phyloP scores from a whole-genome alignment of 495 filamentous ascomycete species.

The Penicillium salamii region DNA sequence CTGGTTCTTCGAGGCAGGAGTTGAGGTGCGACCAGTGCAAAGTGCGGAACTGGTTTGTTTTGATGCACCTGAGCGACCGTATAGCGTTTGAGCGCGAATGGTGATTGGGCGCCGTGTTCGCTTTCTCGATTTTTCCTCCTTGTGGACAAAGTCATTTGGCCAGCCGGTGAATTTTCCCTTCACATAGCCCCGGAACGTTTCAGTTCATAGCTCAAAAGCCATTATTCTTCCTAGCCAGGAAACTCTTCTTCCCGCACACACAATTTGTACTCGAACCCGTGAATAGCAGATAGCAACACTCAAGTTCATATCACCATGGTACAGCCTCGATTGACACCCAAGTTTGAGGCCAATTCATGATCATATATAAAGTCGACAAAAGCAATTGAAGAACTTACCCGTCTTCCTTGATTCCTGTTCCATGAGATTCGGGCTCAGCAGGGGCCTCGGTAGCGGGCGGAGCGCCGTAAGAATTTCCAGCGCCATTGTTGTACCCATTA shows the following conservation, averaged over 20 bases:
- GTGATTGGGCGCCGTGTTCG: not conserved
- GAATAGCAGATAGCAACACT: slow-evolving; percentile 17
- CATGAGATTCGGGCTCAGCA: slow-evolving; percentile 38
- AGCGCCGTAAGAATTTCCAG: slow-evolving; percentile 55
- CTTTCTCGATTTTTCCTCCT: not conserved
- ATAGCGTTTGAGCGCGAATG: not conserved
- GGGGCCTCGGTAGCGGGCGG: slow-evolving; percentile 30
- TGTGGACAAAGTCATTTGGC: not conserved
- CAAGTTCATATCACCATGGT: not conserved
- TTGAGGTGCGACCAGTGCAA: not conserved
- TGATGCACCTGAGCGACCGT: not conserved
- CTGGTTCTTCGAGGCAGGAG: not conserved
- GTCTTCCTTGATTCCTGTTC: slow-evolving; percentile 89
- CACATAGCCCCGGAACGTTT: not conserved
- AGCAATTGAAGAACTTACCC: slow-evolving; percentile 71
- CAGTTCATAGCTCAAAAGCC: not conserved
- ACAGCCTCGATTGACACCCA: slow-evolving; percentile 7
- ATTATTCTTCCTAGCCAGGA: not conserved
- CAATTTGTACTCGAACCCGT: slow-evolving; percentile 7
- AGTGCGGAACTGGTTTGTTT: not conserved
- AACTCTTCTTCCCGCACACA: not conserved
- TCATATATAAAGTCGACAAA: slow-evolving; percentile 17
- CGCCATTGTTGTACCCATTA: slow-evolving; percentile 59
- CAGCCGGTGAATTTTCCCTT: not conserved
- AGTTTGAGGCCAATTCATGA: slow-evolving; percentile 1